These are phyloP conservation scores for Pichia cactophila DNA, from an alignment of 1,139 yeast genomes.

Conservation along the genomic window DNA sequence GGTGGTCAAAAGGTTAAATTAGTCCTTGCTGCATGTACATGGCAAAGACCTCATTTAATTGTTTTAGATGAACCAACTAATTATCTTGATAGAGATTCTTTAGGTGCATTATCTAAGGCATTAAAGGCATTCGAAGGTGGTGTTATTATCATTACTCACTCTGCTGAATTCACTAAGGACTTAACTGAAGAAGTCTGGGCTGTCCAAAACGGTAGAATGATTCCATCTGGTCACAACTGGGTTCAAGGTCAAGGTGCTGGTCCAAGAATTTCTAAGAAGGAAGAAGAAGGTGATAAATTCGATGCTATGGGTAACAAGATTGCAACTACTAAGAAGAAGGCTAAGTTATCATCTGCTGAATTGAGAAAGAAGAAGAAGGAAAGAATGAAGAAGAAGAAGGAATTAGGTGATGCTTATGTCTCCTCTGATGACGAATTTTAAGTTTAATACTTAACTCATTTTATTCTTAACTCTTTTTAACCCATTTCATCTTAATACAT, in stretches of 20 bases:
- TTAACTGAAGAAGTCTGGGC: constrained; percentile 99
- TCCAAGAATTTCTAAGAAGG: constrained; percentile 96
- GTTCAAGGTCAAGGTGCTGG: constrained; percentile 99
- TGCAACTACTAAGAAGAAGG: constrained; percentile 92
- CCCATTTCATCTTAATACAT: background rate
- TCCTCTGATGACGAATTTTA: constrained; percentile 82
- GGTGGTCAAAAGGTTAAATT: constrained; percentile 99
- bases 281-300: constrained; percentile 94
- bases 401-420: constrained; percentile 97
- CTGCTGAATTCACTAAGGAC: constrained; percentile 99
- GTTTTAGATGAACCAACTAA: constrained; percentile 99
- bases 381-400: constrained; percentile 99
- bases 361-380: constrained; percentile 99
- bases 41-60: constrained; percentile 99
- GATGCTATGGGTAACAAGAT: constrained; percentile 99
- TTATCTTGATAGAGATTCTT: constrained; percentile 98
- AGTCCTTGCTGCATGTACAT: constrained; percentile 99
- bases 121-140: constrained; percentile 99
- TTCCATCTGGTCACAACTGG: constrained; percentile 99
- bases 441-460: constrained; percentile 9
- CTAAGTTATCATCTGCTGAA: constrained; percentile 97
- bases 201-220: constrained; percentile 94
- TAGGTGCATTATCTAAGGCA: constrained; percentile 99
- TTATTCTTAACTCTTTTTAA: background rate
- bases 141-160: constrained; percentile 98